Conservation (phyloP, 2,329 filamentous ascomycete species). For the Fusarium agapanthi region DNA sequence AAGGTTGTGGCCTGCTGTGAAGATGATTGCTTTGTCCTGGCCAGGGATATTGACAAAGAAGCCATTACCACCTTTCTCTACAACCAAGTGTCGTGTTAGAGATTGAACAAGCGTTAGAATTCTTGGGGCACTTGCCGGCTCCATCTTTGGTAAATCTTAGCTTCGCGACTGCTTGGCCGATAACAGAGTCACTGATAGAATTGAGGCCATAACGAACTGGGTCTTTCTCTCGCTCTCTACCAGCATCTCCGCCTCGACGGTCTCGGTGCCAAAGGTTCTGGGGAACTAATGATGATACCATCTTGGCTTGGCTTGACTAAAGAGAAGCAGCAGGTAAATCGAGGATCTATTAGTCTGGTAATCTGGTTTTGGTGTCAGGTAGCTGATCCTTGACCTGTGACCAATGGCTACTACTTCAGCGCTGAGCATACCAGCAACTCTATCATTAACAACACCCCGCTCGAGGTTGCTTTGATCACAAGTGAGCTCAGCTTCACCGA, state of each 20-base stretch:
- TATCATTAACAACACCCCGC: background rate
- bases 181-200: background rate
- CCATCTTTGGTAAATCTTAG: background rate
- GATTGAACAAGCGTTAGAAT: accelerated
- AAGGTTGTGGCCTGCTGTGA: background rate
- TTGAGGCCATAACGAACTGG: background rate
- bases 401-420: background rate
- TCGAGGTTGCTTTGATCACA: background rate
- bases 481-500: background rate
- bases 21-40: background rate
- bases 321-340: too few relatives aligned
- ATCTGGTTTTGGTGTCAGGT: accelerated
- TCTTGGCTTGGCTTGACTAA: background rate
- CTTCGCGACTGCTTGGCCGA: background rate
- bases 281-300: background rate
- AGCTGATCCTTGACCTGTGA: background rate
- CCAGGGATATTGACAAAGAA: background rate
- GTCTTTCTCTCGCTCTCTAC: background rate
- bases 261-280: background rate
- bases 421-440: accelerated
- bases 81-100: accelerated
- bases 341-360: background rate
- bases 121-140: background rate
- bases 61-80: background rate
- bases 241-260: background rate